Percentiles rank a stretch among this genome's conserved stretches.
Evolutionary conservation across 768 basidiomycete species (phyloP).

Genomic region (Antrodiella citrinella): DNA sequence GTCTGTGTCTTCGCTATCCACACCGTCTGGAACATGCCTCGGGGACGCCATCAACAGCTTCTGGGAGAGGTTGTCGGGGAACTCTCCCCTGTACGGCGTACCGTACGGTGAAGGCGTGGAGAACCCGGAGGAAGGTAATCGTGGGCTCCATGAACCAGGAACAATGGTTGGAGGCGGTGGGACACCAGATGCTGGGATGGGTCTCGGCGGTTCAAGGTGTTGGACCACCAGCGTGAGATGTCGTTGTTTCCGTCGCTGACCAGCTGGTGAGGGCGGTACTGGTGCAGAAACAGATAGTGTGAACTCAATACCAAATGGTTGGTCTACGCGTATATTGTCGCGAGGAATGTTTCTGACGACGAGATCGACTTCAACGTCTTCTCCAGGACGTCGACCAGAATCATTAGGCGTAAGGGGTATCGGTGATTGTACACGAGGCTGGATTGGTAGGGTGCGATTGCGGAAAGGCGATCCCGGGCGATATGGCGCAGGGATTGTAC

Average conservation of each 20-base stretch:
- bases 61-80: slow-evolving; percentile 45
- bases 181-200: slow-evolving; percentile 9
- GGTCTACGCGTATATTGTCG: slow-evolving; percentile 38
- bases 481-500: slow-evolving; percentile 31
- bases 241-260: slow-evolving; percentile 25
- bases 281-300: slow-evolving; percentile 43
- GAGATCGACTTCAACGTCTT: slow-evolving; percentile 51
- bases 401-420: slow-evolving; percentile 19
- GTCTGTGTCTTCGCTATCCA: slow-evolving; percentile 14
- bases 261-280: slow-evolving; percentile 27
- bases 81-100: slow-evolving; percentile 29
- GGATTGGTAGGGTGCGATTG: slow-evolving; percentile 18
- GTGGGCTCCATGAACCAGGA: slow-evolving; percentile 24
- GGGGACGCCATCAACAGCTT: slow-evolving; percentile 39
- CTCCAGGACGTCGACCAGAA: slow-evolving; percentile 13
- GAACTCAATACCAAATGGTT: slow-evolving; percentile 52
- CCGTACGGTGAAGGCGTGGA: slow-evolving; percentile 42
- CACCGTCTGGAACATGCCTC: slow-evolving; percentile 16
- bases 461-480: slow-evolving; percentile 36
- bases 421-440: slow-evolving; percentile 16
- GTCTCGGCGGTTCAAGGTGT: slow-evolving; percentile 43
- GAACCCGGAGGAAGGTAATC: slow-evolving; percentile 41
- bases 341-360: slow-evolving; percentile 43
- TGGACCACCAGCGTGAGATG: slow-evolving; percentile 53
- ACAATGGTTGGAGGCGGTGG: slow-evolving; percentile 11